Conservation (phyloP, 2,329 filamentous ascomycete genomes). For the Zymoseptoria tritici region DNA sequence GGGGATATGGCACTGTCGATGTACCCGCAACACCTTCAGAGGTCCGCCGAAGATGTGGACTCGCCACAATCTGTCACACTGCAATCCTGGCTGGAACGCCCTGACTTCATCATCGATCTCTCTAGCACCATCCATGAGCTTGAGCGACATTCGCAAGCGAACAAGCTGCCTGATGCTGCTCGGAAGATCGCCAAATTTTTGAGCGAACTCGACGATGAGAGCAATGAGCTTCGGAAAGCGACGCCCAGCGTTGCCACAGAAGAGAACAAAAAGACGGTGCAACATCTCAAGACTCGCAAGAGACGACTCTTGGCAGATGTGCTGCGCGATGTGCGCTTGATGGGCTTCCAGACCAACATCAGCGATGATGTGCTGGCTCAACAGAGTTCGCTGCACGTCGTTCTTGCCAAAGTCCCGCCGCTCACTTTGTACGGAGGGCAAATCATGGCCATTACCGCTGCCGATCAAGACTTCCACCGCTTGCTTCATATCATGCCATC, state of each 20-base stretch:
- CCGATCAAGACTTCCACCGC: conserved; percentile 72
- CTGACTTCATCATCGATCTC: conserved; percentile 1
- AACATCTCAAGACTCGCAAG: conserved; percentile 86
- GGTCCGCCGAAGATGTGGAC: background rate
- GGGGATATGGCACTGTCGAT: background rate
- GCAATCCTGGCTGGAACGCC: conserved; percentile 8
- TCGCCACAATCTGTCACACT: background rate
- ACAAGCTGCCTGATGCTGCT: background rate
- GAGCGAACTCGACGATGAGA: conserved; percentile 55
- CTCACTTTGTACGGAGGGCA: conserved; percentile 20
- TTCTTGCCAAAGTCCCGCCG: conserved; percentile 53
- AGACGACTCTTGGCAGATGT: conserved; percentile 85
- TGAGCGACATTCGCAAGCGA: background rate
- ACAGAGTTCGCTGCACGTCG: conserved; percentile 62
- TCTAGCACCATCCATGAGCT: background rate
- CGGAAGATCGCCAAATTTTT: conserved; percentile 11
- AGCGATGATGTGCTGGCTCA: conserved; percentile 63
- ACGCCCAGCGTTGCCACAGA: conserved; percentile 76
- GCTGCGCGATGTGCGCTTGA: conserved; percentile 70
- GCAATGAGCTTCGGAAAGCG: conserved; percentile 69
- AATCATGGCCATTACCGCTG: conserved; percentile 18
- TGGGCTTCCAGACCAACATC: conserved; percentile 84
- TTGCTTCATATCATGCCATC: conserved; percentile 65
- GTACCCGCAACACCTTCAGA: background rate
- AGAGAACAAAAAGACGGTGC: conserved; percentile 75